Conservation (phyloP, 305 asterid genomes). For the Solanum hybrid region DNA sequence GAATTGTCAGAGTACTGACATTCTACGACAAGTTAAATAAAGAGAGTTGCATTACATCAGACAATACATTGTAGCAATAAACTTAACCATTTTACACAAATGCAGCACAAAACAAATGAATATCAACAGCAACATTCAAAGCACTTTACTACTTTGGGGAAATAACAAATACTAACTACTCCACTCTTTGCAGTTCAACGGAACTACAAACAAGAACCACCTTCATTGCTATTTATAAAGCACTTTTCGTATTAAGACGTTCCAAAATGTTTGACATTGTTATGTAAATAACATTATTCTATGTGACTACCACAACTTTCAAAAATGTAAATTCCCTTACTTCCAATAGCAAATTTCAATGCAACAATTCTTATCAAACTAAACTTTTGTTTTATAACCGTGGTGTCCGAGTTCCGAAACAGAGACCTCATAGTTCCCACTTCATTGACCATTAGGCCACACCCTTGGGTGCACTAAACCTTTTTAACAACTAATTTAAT, state of each 20-base stretch:
- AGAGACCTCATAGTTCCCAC: neutral
- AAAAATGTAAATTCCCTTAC: neutral
- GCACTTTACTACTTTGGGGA: neutral
- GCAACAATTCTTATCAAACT: neutral
- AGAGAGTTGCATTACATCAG: neutral
- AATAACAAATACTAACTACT: neutral
- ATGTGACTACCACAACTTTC: neutral
- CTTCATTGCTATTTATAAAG: neutral
- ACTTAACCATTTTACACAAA: neutral
- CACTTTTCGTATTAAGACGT: neutral
- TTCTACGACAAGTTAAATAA: slow-evolving; percentile 31
- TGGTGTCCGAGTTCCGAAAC: neutral
- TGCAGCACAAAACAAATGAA: neutral
- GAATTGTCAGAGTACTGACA: slow-evolving; percentile 66
- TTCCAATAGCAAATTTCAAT: neutral
- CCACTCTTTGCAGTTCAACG: neutral
- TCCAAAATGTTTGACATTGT: neutral
- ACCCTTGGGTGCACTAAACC: neutral
- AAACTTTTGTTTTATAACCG: neutral
- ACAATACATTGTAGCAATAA: neutral
- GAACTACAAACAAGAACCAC: neutral
- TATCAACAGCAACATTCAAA: neutral
- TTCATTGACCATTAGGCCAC: neutral
- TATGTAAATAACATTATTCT: neutral
- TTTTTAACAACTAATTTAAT: neutral